Percentiles rank a stretch among this genome's conserved stretches.
Evolutionary conservation across 139 green algal genomes (phyloP).

Genomic region (Picochlorum sp.): DNA sequence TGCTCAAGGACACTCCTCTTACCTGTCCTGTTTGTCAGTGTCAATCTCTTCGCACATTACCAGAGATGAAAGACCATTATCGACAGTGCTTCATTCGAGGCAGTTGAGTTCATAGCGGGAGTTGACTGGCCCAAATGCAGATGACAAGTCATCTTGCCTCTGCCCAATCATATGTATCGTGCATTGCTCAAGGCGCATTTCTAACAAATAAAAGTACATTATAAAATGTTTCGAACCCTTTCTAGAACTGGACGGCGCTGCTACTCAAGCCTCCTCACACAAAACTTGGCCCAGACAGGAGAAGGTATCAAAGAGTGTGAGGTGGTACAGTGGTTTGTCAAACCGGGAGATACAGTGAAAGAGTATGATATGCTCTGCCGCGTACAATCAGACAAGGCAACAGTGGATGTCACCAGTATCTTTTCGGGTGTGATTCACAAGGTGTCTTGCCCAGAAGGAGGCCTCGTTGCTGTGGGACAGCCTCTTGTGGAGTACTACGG

Average conservation of each 20-base stretch:
- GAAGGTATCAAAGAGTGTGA: conserved; percentile 94
- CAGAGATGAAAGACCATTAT: too few relatives aligned
- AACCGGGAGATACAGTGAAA: conserved; percentile 57
- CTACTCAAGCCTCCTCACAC: background rate
- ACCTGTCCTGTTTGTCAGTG: conserved; percentile 22
- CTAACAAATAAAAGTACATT: too few relatives aligned
- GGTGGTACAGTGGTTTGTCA: conserved; percentile 76
- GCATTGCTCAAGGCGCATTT: too few relatives aligned
- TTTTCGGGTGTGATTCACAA: conserved; percentile 45
- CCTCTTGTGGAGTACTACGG: conserved; percentile 57
- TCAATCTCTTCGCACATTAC: too few relatives aligned
- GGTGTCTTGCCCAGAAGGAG: conserved; percentile 50
- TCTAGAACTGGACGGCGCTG: too few relatives aligned
- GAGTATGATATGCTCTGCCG: conserved; percentile 79
- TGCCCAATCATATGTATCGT: too few relatives aligned
- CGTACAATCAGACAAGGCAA: conserved; percentile 89
- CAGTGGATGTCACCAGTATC: conserved; percentile 84
- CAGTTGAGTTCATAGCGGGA: too few relatives aligned
- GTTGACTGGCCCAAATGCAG: too few relatives aligned
- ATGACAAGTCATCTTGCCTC: too few relatives aligned
- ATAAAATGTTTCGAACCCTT: too few relatives aligned
- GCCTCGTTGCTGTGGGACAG: conserved; percentile 69
- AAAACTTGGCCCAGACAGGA: conserved; percentile 62
- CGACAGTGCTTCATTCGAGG: too few relatives aligned
- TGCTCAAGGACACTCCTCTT: conserved; percentile 46